These are phyloP conservation scores for Fusarium tricinctum DNA, from an alignment of 2,329 filamentous ascomycete genomes.

Conservation along the genomic window DNA sequence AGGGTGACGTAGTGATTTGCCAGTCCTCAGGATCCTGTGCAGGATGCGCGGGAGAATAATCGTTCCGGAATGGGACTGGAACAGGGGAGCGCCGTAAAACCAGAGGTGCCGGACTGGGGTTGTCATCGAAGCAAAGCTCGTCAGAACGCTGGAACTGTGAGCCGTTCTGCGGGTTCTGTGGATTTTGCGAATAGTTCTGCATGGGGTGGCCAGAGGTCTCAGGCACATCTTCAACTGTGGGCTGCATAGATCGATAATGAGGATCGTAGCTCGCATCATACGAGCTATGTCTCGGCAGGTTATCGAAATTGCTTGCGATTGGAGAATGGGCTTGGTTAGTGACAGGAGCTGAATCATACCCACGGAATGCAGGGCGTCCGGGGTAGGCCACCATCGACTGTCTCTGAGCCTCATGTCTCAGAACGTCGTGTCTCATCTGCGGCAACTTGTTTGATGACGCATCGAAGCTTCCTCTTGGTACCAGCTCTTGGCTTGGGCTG, in stretches of 20 bases:
- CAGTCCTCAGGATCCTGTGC: conserved; percentile 43
- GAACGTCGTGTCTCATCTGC: conserved; percentile 70
- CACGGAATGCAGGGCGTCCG: conserved; percentile 67
- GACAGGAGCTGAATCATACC: conserved; percentile 63
- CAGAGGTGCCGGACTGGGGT: conserved; percentile 61
- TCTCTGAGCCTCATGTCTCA: conserved; percentile 70
- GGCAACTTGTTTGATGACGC: conserved; percentile 58
- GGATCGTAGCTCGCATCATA: conserved; percentile 64
- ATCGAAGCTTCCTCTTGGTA: conserved; percentile 60
- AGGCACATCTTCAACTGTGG: conserved; percentile 74
- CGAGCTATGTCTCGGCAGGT: conserved; percentile 63
- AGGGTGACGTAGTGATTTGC: conserved; percentile 51
- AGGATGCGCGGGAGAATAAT: conserved; percentile 45
- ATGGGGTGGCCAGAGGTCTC: conserved; percentile 60
- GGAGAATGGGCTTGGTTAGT: conserved; percentile 49
- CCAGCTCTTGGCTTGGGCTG: conserved; percentile 60
- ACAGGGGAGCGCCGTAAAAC: conserved; percentile 56
- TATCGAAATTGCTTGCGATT: conserved; percentile 53
- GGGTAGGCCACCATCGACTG: conserved; percentile 66
- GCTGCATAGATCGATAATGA: conserved; percentile 68
- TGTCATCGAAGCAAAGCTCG: conserved; percentile 58
- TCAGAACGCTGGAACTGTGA: conserved; percentile 51
- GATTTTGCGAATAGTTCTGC: conserved; percentile 46
- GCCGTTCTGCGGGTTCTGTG: conserved; percentile 33
- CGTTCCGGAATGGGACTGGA: conserved; percentile 41